Evolutionary conservation across 2,329 filamentous ascomycete genomes (phyloP).

Genomic region (Colletotrichum endophyticum): DNA sequence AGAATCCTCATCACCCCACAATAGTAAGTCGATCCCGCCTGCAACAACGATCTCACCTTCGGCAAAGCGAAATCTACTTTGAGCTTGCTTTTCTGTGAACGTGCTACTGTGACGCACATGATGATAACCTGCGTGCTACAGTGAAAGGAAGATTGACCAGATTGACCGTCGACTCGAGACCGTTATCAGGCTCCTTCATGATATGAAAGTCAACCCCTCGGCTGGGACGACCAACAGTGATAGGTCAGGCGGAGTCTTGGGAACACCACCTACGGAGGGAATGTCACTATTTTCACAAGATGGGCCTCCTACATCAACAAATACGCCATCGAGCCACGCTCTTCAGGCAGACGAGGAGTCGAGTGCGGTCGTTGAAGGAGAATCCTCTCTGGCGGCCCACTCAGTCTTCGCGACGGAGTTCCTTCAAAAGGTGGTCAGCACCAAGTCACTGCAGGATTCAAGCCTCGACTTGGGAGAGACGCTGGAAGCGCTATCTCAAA

Average conservation of each 20-base stretch:
- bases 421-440: constrained; percentile 39
- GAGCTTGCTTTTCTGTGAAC: background rate
- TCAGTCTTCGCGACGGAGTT: constrained; percentile 52
- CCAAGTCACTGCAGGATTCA: constrained; percentile 25
- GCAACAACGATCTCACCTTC: background rate
- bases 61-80: background rate
- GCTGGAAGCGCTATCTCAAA: constrained; percentile 36
- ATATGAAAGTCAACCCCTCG: constrained; percentile 32
- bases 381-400: constrained; percentile 50
- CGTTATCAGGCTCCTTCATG: constrained; percentile 36
- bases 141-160: constrained; percentile 42
- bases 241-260: background rate
- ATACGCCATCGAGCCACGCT: constrained; percentile 15
- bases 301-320: constrained; percentile 8
- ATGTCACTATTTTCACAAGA: background rate
- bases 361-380: constrained; percentile 43
- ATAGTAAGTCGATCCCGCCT: constrained; percentile 33
- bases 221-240: background rate
- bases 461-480: constrained; percentile 38
- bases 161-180: constrained; percentile 40
- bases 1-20: constrained; percentile 40
- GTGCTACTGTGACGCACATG: background rate
- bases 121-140: constrained; percentile 10
- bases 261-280: background rate
- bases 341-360: constrained; percentile 23